Base-by-base conservation (phyloP, 2,329 filamentous ascomycete species). In the Trichoderma gracile region DNA sequence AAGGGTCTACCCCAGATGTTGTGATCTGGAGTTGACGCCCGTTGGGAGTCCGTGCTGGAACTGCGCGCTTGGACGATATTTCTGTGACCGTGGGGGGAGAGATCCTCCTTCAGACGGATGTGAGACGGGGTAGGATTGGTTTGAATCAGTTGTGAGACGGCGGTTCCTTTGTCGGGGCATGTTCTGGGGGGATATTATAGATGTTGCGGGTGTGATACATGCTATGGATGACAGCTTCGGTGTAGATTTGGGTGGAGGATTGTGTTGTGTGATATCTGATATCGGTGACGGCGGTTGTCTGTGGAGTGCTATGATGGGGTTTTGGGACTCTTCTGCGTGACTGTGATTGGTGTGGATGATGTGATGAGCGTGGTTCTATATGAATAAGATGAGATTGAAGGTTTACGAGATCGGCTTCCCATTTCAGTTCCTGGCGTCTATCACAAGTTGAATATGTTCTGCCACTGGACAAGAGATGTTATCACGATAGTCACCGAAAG, bases 11-110 rank as follows among this genome's bases (percentile, higher is more conserved):
- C 10, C 25, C 23, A 27, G 33, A 40, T 62, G 59, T 62, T 23
- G 59, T 62, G 59, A 62, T 61, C 46, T 46, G 25, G 38, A 38
- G 19, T 62, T 62, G 46, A 53, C 53, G 59, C 43, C 43, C 59
- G 15, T 14, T 19, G 45, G 19, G 19, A 21, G 45, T 10, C 43
- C 33, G 33, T 38, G n/a, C 33, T 53, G 19, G 19, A 17, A 30
- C 46, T 40, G 33, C 30, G 17, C 33, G 33, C 27, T 50, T 59
- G 46, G 56, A 14, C 14, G 5, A 14, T 23, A 12, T 30, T 30
- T 12, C 45, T 59, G 56, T 46, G 30, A 49, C 45, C 45, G 42
- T 38, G 57, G 38, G 45, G 57, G 17, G 33, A 14, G 10, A 14
- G 12, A 38, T 38, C 33, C 49, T 53, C 49, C 42, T 53, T 30